Percentiles rank a stretch among this genome's conserved stretches.
Conservation (phyloP, 2,329 filamentous ascomycete species). For the Diplodia seriata region DNA sequence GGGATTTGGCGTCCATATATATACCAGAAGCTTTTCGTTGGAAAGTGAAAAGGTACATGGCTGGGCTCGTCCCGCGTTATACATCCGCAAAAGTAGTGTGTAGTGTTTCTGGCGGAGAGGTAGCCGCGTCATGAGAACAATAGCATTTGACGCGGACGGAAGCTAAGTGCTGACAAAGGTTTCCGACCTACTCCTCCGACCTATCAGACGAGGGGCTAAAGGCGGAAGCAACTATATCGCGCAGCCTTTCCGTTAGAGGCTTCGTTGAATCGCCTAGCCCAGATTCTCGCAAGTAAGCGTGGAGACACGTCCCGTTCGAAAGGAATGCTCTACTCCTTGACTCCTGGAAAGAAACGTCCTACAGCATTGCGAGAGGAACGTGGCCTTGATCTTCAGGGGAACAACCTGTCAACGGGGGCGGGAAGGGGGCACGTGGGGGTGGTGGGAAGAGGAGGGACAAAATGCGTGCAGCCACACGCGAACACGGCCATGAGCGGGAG, state of each 20-base stretch:
- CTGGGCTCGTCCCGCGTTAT: too few relatives aligned
- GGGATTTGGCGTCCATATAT: too few relatives aligned
- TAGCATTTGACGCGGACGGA: not conserved
- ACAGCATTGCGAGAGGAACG: not conserved
- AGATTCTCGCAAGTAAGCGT: not conserved
- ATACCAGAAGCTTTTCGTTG: too few relatives aligned
- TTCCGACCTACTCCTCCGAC: not conserved
- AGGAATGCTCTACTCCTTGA: constrained; percentile 4
- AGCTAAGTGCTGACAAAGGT: not conserved
- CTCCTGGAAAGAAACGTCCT: constrained; percentile 8
- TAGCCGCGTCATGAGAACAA: not conserved
- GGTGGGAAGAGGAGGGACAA: not conserved
- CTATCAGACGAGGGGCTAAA: not conserved
- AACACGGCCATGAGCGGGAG: not conserved
- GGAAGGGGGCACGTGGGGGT: constrained; percentile 5
- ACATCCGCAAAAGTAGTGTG: too few relatives aligned
- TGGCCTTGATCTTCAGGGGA: constrained; percentile 10
- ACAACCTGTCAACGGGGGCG: not conserved
- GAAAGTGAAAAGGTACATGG: too few relatives aligned
- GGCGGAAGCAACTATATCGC: not conserved
- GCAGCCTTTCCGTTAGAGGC: not conserved
- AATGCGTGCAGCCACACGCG: not conserved
- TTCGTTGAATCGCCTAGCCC: not conserved
- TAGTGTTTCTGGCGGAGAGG: too few relatives aligned
- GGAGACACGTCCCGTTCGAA: not conserved